Conservation (phyloP, 352 stramenopile species). For the Pythium phragmitis region DNA sequence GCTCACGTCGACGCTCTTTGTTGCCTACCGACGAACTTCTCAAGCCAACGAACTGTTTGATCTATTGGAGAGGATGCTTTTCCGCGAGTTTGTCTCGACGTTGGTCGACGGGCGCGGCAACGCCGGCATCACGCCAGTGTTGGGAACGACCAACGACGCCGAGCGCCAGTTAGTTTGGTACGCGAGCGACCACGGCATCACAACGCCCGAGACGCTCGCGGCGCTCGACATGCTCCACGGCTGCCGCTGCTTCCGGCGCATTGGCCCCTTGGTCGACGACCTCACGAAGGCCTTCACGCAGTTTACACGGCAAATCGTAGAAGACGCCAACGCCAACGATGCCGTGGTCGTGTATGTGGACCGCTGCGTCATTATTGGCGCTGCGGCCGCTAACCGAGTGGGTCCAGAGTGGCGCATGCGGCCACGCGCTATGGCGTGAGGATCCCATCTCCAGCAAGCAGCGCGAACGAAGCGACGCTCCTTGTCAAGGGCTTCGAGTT, state of each 20-base stretch:
- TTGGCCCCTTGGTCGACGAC: not conserved
- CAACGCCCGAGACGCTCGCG: not conserved
- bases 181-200: constrained; percentile 2
- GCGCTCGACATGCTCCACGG: constrained; percentile 3
- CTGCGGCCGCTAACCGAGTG: not conserved
- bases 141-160: constrained; percentile 3
- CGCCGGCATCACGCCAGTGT: not conserved
- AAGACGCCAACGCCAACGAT: not conserved
- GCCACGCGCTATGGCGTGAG: not conserved
- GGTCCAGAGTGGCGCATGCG: not conserved
- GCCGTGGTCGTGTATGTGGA: constrained; percentile 3
- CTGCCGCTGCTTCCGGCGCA: constrained; percentile 3
- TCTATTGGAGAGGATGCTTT: constrained; percentile 1
- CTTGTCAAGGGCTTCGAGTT: constrained; percentile 2
- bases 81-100: not conserved
- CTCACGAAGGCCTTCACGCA: not conserved
- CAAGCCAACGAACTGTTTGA: constrained; percentile 8
- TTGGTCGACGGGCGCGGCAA: not conserved
- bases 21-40: not conserved
- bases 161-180: constrained; percentile 13
- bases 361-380: not conserved
- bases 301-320: not conserved
- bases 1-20: not conserved
- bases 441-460: not conserved
- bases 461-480: not conserved